Evolutionary conservation across 352 stramenopile species (phyloP), one percentile per base, ranked within the genome.

Genomic region (Pythium diclinum): DNA sequence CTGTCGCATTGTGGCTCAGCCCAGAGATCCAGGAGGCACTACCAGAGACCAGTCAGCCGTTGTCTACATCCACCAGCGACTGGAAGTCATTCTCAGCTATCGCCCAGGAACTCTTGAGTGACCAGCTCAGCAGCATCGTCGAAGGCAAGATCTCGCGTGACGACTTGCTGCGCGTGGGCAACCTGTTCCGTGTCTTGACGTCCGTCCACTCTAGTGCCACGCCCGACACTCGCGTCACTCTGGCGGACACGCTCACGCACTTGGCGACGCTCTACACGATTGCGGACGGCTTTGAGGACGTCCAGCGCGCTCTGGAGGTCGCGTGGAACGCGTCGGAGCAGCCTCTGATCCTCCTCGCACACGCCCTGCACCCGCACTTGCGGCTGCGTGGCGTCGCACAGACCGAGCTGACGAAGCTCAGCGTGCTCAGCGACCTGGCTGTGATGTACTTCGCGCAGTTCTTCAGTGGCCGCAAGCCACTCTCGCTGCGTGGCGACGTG

Each of bases 281-380:
- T 0, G 67, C 78, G 8, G 67, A 85, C 21, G 79, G 77, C 21
- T 87, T 91, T 46, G 36, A 61, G 19, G 67, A 67, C 8, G 64
- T 91, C 5, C 73, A 85, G 44, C 61, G 65, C 1, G 74, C 76
- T n/a, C 65, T 92, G 11, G 84, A 92, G 56, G 62, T 71, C 19
- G 62, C 76, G 34, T 92, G 81, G 81, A 60, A 65, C 13, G 63
- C 78, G 40, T 67, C 83, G 60, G 80, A 91, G 60, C 84, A 91
- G 69, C 84, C 81, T 13, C 56, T 90, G n/a, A 83, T 81, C 56
- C 58, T 90, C 4, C 54, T 93, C 25, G 79, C 80, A 28, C 75
- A 91, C 51, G 79, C 72, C 1, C 60, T 91, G 28, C 76, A 90
- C 42, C 84, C 82, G n/a, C 69, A 76, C 21, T 44, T 86, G 44